phyloP scores from a whole-genome alignment of 441 rosid species.

The Kokia cookei region DNA sequence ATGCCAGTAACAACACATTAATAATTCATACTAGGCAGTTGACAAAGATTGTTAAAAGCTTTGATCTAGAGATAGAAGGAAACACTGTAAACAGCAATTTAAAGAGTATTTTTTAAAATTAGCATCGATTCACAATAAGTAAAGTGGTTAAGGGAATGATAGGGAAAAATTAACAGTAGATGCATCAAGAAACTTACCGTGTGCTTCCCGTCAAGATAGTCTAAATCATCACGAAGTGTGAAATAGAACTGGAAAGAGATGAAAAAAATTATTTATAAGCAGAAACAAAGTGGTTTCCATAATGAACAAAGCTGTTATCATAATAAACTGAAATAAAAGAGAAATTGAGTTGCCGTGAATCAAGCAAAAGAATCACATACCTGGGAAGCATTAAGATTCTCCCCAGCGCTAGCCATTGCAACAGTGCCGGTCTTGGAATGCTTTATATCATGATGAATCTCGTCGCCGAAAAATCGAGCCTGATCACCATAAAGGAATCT shows the following conservation, averaged over 20 bases:
- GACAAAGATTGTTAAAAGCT: neutral
- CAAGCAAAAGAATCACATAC: constrained; percentile 25
- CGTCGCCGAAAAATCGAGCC: constrained; percentile 86
- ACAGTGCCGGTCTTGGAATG: constrained; percentile 84
- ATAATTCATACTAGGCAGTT: neutral
- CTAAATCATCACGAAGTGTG: constrained; percentile 83
- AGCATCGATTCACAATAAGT: neutral
- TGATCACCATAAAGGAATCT: constrained; percentile 89
- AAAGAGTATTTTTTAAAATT: neutral
- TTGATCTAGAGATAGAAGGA: neutral
- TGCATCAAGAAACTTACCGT: constrained; percentile 49
- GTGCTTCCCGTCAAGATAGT: constrained; percentile 96
- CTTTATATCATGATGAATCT: constrained; percentile 84
- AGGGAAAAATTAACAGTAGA: neutral
- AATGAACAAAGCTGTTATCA: neutral
- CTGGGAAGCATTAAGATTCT: constrained; percentile 98
- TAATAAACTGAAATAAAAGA: neutral
- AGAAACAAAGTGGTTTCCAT: neutral
- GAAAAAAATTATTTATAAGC: neutral
- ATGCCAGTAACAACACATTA: neutral
- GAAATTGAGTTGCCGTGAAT: neutral
- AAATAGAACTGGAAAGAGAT: constrained; percentile 67
- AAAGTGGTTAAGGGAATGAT: neutral
- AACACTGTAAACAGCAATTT: neutral
- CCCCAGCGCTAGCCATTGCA: constrained; percentile 98